Percentiles rank a stretch among this genome's conserved stretches.
These are phyloP conservation scores for Lycium barbarum DNA, from an alignment of 257 asterid species.

Conservation along the genomic window DNA sequence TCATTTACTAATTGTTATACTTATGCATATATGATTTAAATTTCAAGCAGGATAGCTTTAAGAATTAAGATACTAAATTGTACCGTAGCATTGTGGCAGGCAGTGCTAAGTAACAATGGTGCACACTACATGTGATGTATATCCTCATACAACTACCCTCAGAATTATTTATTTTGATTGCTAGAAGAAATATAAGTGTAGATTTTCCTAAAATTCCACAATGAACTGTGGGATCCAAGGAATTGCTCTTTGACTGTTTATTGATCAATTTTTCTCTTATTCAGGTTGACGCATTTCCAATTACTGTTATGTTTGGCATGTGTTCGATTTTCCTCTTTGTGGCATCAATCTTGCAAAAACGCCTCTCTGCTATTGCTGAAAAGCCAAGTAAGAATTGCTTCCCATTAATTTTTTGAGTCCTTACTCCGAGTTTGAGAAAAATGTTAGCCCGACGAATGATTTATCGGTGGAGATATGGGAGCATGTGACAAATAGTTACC, in stretches of 20 bases:
- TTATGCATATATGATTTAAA: not conserved
- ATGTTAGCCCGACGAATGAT: slow-evolving; percentile 22
- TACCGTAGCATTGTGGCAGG: not conserved
- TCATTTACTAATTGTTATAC: not conserved
- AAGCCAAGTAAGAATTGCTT: slow-evolving; percentile 74
- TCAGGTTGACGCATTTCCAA: slow-evolving; percentile 92
- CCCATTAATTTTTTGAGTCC: not conserved
- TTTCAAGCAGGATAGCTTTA: not conserved
- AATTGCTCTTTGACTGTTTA: not conserved
- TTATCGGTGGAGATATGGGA: not conserved
- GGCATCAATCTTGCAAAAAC: slow-evolving; percentile 87
- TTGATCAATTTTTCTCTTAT: slow-evolving; percentile 9
- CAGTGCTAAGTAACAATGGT: not conserved
- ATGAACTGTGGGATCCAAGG: slow-evolving; percentile 15
- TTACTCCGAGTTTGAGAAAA: not conserved
- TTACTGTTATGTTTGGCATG: slow-evolving; percentile 96
- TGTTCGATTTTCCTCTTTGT: slow-evolving; percentile 93
- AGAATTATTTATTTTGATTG: not conserved
- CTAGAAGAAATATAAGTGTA: not conserved
- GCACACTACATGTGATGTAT: not conserved
- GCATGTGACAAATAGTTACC: slow-evolving; percentile 5
- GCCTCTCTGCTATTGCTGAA: slow-evolving; percentile 75
- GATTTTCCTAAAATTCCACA: not conserved
- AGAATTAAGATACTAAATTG: not conserved
- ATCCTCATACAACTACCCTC: not conserved